These are phyloP conservation scores for Tylopilus sp. DNA, from an alignment of 1,284 basidiomycete genomes.

Conservation along the genomic window DNA sequence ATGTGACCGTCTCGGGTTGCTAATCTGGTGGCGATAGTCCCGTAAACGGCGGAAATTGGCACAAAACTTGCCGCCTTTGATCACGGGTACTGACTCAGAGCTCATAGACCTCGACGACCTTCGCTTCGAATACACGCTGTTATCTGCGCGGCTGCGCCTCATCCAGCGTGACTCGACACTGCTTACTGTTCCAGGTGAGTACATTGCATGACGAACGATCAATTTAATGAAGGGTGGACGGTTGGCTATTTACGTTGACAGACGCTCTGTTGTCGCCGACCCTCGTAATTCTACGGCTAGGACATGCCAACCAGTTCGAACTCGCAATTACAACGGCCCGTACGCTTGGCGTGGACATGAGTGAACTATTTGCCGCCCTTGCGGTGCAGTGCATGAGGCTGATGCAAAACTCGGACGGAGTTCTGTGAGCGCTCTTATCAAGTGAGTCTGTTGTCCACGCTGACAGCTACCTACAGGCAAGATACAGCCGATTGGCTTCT, in stretches of 20 bases:
- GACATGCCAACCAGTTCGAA: slow-evolving; percentile 78
- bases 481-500: slow-evolving; percentile 77
- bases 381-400: slow-evolving; percentile 78
- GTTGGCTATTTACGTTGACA: slow-evolving; percentile 34
- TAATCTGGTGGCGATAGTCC: slow-evolving; percentile 36
- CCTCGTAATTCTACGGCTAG: slow-evolving; percentile 77
- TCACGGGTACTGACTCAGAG: slow-evolving; percentile 63
- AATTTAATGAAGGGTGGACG: slow-evolving; percentile 8
- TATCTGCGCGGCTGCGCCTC: slow-evolving; percentile 78
- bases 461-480: slow-evolving; percentile 42
- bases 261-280: slow-evolving; percentile 64
- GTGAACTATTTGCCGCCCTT: slow-evolving; percentile 77
- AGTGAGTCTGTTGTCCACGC: slow-evolving; percentile 1
- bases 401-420: slow-evolving; percentile 52
- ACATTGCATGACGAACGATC: slow-evolving; percentile 27
- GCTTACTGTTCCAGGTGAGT: slow-evolving; percentile 46
- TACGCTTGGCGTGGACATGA: slow-evolving; percentile 81
- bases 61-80: slow-evolving; percentile 75
- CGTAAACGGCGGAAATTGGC: slow-evolving; percentile 72
- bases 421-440: slow-evolving; percentile 43
- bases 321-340: slow-evolving; percentile 77
- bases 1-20: slow-evolving; percentile 19
- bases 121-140: slow-evolving; percentile 78
- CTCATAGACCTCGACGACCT: slow-evolving; percentile 82
- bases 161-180: slow-evolving; percentile 55